Conservation (phyloP, 2,329 filamentous ascomycete genomes). For the Trichophaea hybrida region DNA sequence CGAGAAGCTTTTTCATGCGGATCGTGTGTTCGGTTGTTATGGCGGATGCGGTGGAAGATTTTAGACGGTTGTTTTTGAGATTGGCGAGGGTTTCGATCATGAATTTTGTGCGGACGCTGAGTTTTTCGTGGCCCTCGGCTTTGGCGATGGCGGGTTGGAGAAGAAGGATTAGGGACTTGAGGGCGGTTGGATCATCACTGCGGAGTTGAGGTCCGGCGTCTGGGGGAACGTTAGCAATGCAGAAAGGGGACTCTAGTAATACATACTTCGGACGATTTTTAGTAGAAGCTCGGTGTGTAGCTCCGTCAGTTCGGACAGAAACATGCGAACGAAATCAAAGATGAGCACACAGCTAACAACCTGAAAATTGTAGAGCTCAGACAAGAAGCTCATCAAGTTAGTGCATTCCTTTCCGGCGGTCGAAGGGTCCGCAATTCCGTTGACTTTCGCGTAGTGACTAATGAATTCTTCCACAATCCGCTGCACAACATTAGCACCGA, state of each 20-base stretch:
- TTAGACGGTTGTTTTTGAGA: constrained; percentile 85
- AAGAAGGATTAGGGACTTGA: constrained; percentile 76
- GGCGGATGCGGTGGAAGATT: constrained; percentile 56
- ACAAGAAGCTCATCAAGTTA: constrained; percentile 69
- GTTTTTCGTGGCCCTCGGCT: constrained; percentile 46
- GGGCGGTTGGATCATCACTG: constrained; percentile 70
- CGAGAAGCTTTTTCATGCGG: constrained; percentile 77
- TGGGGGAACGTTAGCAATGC: constrained; percentile 21
- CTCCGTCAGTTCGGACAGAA: constrained; percentile 63
- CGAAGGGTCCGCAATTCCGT: constrained; percentile 11
- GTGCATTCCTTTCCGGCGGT: constrained; percentile 29
- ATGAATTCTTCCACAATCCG: constrained; percentile 63
- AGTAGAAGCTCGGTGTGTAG: constrained; percentile 78
- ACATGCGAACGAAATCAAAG: constrained; percentile 77
- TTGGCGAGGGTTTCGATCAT: constrained; percentile 96
- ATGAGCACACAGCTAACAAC: constrained; percentile 68
- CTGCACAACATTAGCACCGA: constrained; percentile 75
- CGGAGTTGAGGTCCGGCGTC: constrained; percentile 67
- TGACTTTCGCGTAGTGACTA: constrained; percentile 40
- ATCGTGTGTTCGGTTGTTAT: constrained; percentile 68
- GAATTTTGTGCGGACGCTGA: constrained; percentile 83
- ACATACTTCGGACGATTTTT: constrained; percentile 57
- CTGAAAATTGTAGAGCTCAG: constrained; percentile 85
- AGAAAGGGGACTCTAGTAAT: background rate
- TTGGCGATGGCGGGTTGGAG: constrained; percentile 59